Evolutionary conservation across 495 filamentous ascomycete species (phyloP), one percentile per base, ranked within the genome.

Genomic region (Astrocystis sublimbata): DNA sequence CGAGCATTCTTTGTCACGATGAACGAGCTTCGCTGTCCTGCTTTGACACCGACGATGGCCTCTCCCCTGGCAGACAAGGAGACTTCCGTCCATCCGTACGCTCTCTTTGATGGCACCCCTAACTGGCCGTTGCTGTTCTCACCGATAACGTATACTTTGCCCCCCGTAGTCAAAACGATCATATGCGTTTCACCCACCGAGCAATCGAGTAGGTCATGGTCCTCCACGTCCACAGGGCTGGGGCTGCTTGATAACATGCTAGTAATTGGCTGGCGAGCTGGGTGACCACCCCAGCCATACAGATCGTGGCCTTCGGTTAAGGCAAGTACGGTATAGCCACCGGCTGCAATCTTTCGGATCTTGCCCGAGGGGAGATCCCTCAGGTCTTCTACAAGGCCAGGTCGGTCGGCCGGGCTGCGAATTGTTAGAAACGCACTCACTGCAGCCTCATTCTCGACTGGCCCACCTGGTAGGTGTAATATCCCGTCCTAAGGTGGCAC

Each of bases 271-370:
- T 24, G 26, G 28, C 56, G 59, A 0, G 61, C 69, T 33, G 68
- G 68, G 41, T 71, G 62, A 3, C 77, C 71, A 49, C 88, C 87
- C 89, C 89, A 91, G 42, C 83, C 61, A 69, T 90, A 91, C 4
- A 89, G 68, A 66, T 87, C 87, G 42, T 77, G 69, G 2, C 84
- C 83, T 2, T 70, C 65, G 0, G 83, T 86, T 15, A 91, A 57
- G 0, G 86, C 88, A 0, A 82, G 85, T 0, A 79, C 73, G 1
- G 83, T 50, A 71, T 81, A 89, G 2, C 86, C 86, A 17, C 81
- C 79, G 1, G 75, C 71, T 6, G 79, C 77, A 26, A 90, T 73
- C 57, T 83, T 85, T n/a, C 45, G 66, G 56, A 88, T 79, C 9
- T 66, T 75, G 17, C 79, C 80, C 0, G 78, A 79, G 28, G 79